These are phyloP conservation scores for Penicillium sp. DNA, from an alignment of 2,329 filamentous ascomycete genomes.

Conservation along the genomic window DNA sequence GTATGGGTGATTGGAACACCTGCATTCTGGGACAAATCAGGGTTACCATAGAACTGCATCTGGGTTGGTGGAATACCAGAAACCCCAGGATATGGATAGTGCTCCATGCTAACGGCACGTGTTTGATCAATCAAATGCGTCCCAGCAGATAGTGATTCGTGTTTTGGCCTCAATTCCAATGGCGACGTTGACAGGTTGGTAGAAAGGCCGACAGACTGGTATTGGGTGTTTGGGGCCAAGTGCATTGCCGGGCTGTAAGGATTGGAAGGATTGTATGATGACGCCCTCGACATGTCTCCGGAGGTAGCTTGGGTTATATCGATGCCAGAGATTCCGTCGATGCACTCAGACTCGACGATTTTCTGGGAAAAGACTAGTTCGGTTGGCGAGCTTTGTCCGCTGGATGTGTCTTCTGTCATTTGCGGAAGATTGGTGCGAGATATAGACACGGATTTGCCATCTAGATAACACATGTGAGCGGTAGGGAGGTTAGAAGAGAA, in stretches of 20 bases:
- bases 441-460: constrained; percentile 29
- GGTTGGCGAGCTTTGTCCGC: constrained; percentile 19
- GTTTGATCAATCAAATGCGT: constrained; percentile 2
- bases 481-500: neutral
- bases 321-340: constrained; percentile 1
- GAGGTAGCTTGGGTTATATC: constrained; percentile 6
- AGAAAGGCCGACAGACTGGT: constrained; percentile 2
- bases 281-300: constrained; percentile 4
- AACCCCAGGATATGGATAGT: constrained; percentile 14
- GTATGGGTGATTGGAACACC: constrained; percentile 4
- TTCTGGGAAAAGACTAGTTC: constrained; percentile 12
- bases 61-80: constrained; percentile 12
- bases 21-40: constrained; percentile 4
- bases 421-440: constrained; percentile 33
- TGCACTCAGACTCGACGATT: constrained; percentile 4
- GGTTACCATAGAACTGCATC: constrained; percentile 12
- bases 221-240: constrained; percentile 10
- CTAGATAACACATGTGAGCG: constrained; percentile 16
- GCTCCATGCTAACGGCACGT: neutral
- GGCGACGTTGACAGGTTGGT: constrained; percentile 5
- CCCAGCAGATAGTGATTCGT: constrained; percentile 7
- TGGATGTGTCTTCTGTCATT: constrained; percentile 17
- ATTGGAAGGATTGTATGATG: constrained; percentile 5
- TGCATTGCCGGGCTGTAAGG: constrained; percentile 11
- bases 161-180: constrained; percentile 22